phyloP scores from a whole-genome alignment of 768 basidiomycete genomes.

The Megacollybia marginata region DNA sequence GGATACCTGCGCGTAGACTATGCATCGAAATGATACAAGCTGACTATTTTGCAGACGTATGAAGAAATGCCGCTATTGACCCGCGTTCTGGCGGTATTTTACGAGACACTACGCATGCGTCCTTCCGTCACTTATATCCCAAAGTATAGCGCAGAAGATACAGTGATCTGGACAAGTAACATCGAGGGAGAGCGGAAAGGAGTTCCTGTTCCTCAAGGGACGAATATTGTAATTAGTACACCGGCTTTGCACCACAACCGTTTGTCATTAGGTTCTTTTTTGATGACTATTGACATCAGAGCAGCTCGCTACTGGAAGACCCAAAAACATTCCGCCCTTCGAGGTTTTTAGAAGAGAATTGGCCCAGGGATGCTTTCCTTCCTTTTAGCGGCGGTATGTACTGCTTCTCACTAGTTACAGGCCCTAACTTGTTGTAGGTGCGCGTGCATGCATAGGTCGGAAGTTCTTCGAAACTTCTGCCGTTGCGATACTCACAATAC shows the following conservation, averaged over 20 bases:
- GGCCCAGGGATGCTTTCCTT: conserved; percentile 46
- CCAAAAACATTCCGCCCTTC: conserved; percentile 37
- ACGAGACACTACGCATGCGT: conserved; percentile 43
- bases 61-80: conserved; percentile 33
- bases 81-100: conserved; percentile 34
- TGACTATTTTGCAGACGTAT: conserved; percentile 20
- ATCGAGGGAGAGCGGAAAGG: conserved; percentile 27
- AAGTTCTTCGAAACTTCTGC: conserved; percentile 48
- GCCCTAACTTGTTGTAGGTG: conserved; percentile 16
- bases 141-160: conserved; percentile 40
- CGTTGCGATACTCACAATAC: conserved; percentile 40
- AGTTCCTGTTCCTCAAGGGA: conserved; percentile 36
- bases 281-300: neutral
- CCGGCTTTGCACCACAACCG: conserved; percentile 45
- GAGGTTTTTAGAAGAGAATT: conserved; percentile 33
- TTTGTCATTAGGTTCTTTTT: conserved; percentile 15
- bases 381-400: conserved; percentile 40
- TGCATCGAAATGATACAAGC: neutral
- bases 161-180: conserved; percentile 27
- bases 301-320: conserved; percentile 49
- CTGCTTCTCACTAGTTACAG: neutral
- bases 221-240: conserved; percentile 25
- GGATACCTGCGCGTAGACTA: conserved; percentile 18
- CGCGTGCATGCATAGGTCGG: conserved; percentile 39
- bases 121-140: conserved; percentile 35